Base-by-base conservation (phyloP, 2,329 filamentous ascomycete genomes). In the Penicillium thymicola region DNA sequence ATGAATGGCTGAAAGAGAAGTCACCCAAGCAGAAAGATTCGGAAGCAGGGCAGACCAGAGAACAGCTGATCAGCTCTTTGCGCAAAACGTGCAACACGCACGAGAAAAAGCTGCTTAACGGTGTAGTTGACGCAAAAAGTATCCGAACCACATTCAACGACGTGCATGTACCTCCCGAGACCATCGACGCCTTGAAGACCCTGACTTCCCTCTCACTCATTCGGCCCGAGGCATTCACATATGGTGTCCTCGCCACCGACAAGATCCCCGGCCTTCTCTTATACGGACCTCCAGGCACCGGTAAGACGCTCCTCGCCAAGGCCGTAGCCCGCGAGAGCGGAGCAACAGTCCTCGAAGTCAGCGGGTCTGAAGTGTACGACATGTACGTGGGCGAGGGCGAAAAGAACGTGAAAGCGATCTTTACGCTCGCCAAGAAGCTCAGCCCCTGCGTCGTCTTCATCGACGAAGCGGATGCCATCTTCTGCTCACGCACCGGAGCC, bases 301-400 rank as follows among this genome's bases (percentile, higher is more conserved):
- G 92, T 28, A 80, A 84, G 61, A 84, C 82, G 3, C 73, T 84
- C 4, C 76, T 86, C 23, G 84, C 85, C 43, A 87, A 87, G 71
- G 84, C 85, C 3, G 84, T 87, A 0, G 85, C 85, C 2, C 85
- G 85, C 57, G 83, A 86, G 67, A 84, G 81, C 54, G 83, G 83
- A 81, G 87, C 89, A 3, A 86, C 82, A 0, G 82, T 88, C 30
- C 79, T 99, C 38, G 92, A 97, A 74, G 86, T 97, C 41, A 92
- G 88, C 62, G 93, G 91, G 3, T 92, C 91, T 2, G 90, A 91
- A 63, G 89, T 99, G 65, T 95, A 96, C 73, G 90, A 97, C 72
- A 97, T 95, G 84, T 97, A 90, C 73, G 90, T 97, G 4, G 94
- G 94, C 23, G 92, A 97, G 72, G 90, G 90, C 58, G 94, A 99